phyloP scores from a whole-genome alignment of 1,284 basidiomycete species.

The Trichosporon faecale region DNA sequence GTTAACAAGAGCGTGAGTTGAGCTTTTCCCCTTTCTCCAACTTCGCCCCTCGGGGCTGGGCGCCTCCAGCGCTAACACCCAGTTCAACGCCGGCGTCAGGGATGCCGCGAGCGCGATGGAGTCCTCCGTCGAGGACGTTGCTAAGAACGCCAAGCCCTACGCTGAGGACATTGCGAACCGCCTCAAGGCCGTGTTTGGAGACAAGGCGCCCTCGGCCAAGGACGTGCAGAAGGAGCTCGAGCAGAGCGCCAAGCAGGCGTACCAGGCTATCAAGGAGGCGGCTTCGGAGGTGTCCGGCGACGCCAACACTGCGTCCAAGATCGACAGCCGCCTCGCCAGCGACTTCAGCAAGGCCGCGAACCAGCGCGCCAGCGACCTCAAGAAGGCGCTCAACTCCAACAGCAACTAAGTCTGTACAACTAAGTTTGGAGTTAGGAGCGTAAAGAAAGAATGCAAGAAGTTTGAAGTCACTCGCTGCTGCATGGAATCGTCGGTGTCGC shows the following conservation, averaged over 20 bases:
- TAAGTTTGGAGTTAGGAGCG: neutral
- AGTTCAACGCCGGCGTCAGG: slow-evolving; percentile 7
- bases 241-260: neutral
- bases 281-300: neutral
- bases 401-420: neutral
- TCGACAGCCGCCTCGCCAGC: neutral
- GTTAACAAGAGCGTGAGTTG: slow-evolving; percentile 2
- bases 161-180: neutral
- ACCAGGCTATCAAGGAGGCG: neutral
- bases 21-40: too few relatives aligned
- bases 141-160: neutral
- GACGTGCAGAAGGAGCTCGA: neutral
- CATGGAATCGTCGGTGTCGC: neutral
- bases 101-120: neutral
- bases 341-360: neutral
- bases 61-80: neutral
- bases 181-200: slow-evolving; percentile 4
- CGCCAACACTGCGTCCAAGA: neutral
- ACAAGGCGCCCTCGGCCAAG: neutral
- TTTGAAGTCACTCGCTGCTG: neutral
- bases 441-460: neutral
- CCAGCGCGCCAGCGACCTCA: neutral
- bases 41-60: too few relatives aligned
- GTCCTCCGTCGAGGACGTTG: neutral
- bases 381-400: neutral